Evolutionary conservation across 2,329 filamentous ascomycete genomes (phyloP).

Genomic region (Pleoardoris graminearum): DNA sequence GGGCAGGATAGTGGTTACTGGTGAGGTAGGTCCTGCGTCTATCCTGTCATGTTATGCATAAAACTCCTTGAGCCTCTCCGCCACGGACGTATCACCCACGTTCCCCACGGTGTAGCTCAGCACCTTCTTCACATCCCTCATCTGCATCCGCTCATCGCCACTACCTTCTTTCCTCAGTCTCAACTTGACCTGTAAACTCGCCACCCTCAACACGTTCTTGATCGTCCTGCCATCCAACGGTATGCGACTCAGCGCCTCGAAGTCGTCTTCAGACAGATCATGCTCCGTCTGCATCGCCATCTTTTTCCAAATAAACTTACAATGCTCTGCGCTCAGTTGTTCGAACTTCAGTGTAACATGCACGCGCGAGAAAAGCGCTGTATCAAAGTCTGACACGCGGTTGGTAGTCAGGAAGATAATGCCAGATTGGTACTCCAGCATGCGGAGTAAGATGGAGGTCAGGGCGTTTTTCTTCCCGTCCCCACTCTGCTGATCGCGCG

Average conservation of each 20-base stretch:
- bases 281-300: slow-evolving; percentile 3
- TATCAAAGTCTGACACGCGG: not conserved
- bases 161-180: not conserved
- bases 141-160: not conserved
- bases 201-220: not conserved
- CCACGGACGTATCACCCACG: not conserved
- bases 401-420: slow-evolving; percentile 1
- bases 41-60: too few relatives aligned
- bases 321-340: not conserved
- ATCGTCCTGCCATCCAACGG: not conserved
- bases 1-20: too few relatives aligned
- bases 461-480: not conserved
- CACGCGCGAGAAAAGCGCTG: not conserved
- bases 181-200: not conserved
- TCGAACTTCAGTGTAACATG: not conserved
- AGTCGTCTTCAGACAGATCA: not conserved
- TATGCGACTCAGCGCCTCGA: not conserved
- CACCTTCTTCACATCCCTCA: not conserved
- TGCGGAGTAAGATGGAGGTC: not conserved
- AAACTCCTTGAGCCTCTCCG: not conserved
- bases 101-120: not conserved
- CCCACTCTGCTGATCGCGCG: not conserved
- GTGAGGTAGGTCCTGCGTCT: too few relatives aligned
- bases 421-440: slow-evolving; percentile 1
- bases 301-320: slow-evolving; percentile 1